phyloP scores from a whole-genome alignment of 1,284 basidiomycete species.

The Farysia itapuensis region DNA sequence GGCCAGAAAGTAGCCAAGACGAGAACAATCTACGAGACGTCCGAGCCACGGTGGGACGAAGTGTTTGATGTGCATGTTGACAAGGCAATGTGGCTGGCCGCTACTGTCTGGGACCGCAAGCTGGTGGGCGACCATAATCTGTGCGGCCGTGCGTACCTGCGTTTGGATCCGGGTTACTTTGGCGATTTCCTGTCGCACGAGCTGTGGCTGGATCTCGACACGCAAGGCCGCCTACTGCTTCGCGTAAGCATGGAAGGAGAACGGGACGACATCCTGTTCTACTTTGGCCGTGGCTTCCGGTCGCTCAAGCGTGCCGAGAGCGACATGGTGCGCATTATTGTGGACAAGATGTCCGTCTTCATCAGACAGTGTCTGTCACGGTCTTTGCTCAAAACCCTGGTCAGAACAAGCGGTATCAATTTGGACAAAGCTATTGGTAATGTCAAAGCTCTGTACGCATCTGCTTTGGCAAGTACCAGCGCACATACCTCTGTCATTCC shows the following conservation, averaged over 20 bases:
- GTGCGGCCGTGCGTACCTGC: constrained; percentile 86
- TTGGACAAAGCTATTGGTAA: constrained; percentile 57
- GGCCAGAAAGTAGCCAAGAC: constrained; percentile 91
- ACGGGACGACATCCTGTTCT: constrained; percentile 95
- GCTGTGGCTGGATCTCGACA: constrained; percentile 87
- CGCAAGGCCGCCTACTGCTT: constrained; percentile 79
- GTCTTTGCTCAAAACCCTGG: constrained; percentile 65
- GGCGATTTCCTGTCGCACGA: constrained; percentile 89
- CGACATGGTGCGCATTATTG: constrained; percentile 94
- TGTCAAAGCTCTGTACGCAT: constrained; percentile 55
- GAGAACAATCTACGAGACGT: constrained; percentile 87
- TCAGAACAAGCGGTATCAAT: constrained; percentile 54
- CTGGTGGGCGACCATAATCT: constrained; percentile 72
- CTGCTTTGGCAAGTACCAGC: constrained; percentile 51
- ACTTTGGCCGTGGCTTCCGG: constrained; percentile 93
- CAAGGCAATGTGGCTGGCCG: constrained; percentile 87
- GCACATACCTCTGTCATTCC: constrained; percentile 49
- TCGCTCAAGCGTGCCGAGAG: constrained; percentile 89
- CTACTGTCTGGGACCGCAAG: constrained; percentile 86
- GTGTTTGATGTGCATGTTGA: constrained; percentile 87
- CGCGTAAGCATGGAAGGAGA: constrained; percentile 98
- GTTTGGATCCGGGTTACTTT: constrained; percentile 84
- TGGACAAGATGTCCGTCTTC: constrained; percentile 98
- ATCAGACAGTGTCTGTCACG: constrained; percentile 86
- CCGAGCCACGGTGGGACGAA: constrained; percentile 93